Evolutionary conservation across 1,284 basidiomycete species (phyloP), one percentile per base, ranked within the genome.

Genomic region (Trichosporon sp.): DNA sequence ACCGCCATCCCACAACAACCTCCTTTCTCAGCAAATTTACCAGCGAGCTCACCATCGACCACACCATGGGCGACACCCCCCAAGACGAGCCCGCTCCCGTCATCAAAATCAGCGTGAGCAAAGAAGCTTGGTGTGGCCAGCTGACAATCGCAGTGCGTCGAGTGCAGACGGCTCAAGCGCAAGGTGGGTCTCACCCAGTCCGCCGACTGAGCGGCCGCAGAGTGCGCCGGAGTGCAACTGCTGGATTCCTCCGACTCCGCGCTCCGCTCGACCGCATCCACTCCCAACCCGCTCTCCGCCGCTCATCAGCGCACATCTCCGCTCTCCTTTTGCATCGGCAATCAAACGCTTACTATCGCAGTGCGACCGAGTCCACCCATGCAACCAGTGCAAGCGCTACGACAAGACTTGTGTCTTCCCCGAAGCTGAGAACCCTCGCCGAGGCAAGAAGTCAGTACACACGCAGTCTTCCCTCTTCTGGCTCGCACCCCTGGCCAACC

Each of bases 141-240:
- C 66, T 70, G 11, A 67, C 69, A 12, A 16, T 5, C 21, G 1
- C 72, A 77, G 76, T 78, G 77, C 66, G 54, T 71, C 54, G 71
- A 77, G 31, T 78, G 76, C 54, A 68, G 72, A 8, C 66, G 74
- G 4, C 69, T 77, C 11, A 78, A 78, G 51, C 74, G 75, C 54
- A 74, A 75, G 70, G 73, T 73, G 46, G 46, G 37, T n/a, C 21
- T 12, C n/a, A 3, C 37, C 1, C 4, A 37, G 6, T 37, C 35
- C 35, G n/a, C 16, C 14, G 4, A n/a, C 43, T 37, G 51, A 48
- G 10, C 19, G 35, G 19, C 51, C 64, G 16, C 26, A 32, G 65
- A 67, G 67, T 73, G 68, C 59, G 26, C 43, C 12, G 46, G 70
- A 10, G 26, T 14, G 43, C 48, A 1, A 68, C 38, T 16, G 12